Evolutionary conservation across 106 monocot genomes (phyloP), one percentile per base, ranked within the genome.

Genomic region (Gastrodia elata): DNA sequence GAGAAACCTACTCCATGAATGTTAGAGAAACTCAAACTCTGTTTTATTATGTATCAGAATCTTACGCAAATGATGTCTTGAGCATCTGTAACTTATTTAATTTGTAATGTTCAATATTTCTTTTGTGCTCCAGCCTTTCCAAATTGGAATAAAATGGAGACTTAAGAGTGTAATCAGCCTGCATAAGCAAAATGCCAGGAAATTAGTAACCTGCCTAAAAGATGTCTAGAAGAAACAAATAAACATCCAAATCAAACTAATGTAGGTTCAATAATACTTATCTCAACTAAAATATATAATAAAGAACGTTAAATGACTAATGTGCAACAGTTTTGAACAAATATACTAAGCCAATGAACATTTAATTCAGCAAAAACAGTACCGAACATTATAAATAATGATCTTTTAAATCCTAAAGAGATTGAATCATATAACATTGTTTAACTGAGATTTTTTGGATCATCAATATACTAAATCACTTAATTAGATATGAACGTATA

Each of bases 51-150:
- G 57, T 72, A 22, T n/a, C n/a, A n/a, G n/a, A n/a, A 26, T 55
- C 83, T 80, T 88, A 97, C 97, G 5, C 33, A 65, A 76, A 82
- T 49, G 86, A 72, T 38, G 79, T 76, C 74, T 84, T 84, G 16
- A 87, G 72, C 55, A 78, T 61, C 30, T 41, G 39, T 38, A 75
- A 59, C 11, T 56, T 72, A 71, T 72, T 56, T 40, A 57, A 38
- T 38, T 77, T 74, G 72, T 55, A 91, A 20, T 44, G 55, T 65
- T 86, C 88, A 76, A 93, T 98, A 65, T 83, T 85, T 74, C 82
- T 91, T 78, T 82, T 98, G 86, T 93, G 98, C 40, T 88, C 91
- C 43, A 88, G 56, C 11, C 93, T 88, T 24, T 93, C 91, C 83
- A 98, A 71, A 72, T 78, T 78, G 24, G 82, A 72, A 77, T 85